Evolutionary conservation across 345 rosid species (phyloP), one percentile per base, ranked within the genome.

Genomic region (Melaleuca quinquenervia): DNA sequence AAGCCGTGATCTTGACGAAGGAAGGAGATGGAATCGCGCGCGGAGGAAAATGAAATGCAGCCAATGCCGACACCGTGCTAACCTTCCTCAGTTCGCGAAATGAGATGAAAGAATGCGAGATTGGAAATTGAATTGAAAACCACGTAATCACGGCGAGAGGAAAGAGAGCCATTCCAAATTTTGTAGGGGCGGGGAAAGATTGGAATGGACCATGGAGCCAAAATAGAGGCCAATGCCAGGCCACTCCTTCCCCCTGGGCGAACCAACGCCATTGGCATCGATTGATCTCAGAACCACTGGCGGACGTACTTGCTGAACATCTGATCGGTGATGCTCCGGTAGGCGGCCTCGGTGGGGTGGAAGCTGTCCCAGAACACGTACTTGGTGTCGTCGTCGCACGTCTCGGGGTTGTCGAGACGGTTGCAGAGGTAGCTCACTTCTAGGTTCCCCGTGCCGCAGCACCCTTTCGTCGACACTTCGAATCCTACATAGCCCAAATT

Each of bases 361-460:
- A 90, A 96, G 85, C 97, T 91, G 64, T 95, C 99, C 98, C 96
- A 95, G 74, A 95, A 94, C 78, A 94, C 84, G 64, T 89, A 94
- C 50, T 92, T 91, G 1, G 96, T 86, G 62, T 88, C 94, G 85
- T 88, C 87, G 24, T 76, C 49, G 86, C 98, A 94, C 11, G 82
- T 89, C 1, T 15, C 8, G 50, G 89, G 54, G 64, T 90, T 76
- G 55, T 87, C 84, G 1, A 87, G 56, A 13, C 36, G 56, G 75
- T 88, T 95, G 75, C 98, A 94, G 8, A 94, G 52, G 2, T 90
- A 15, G 55, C 91, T 87, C 11, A 91, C 94, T 83, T 96, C 96
- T 36, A 95, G 78, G 3, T 82, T 82, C 76, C 99, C 98, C 0
- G 96, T 92, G 32, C 95, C 98, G 83, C 96, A 95, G 16, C 98